Evolutionary conservation across 2,329 filamentous ascomycete species (phyloP).

Genomic region (Aspergillus quadricinctus): DNA sequence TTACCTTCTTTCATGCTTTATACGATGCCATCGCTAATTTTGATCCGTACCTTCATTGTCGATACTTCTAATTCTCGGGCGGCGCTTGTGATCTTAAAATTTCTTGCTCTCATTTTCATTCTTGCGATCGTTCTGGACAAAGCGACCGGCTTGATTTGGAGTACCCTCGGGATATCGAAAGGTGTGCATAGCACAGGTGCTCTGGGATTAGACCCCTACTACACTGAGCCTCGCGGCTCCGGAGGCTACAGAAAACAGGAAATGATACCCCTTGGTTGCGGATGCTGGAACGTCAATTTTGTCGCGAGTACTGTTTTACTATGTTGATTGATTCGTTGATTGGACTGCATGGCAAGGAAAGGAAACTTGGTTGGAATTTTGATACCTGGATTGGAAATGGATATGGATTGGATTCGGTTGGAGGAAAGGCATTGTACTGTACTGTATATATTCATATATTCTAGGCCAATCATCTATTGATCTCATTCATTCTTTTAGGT

Average conservation of each 20-base stretch:
- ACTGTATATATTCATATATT: neutral
- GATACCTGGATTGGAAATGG: neutral
- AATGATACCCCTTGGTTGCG: neutral
- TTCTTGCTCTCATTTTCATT: neutral
- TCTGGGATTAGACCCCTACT: neutral
- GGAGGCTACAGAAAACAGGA: neutral
- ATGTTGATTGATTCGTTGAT: neutral
- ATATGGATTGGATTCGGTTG: slow-evolving; percentile 1
- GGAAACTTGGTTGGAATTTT: neutral
- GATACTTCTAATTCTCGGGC: slow-evolving; percentile 8
- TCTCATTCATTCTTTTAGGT: neutral
- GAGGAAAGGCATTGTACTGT: neutral
- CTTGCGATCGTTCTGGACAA: neutral
- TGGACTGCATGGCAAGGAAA: neutral
- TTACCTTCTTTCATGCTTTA: slow-evolving; percentile 11
- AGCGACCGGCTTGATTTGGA: slow-evolving; percentile 1
- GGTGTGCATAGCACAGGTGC: neutral
- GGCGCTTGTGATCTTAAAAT: slow-evolving; percentile 5
- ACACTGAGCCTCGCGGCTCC: neutral
- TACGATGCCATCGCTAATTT: slow-evolving; percentile 11
- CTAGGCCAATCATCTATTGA: neutral
- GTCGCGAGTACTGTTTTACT: neutral
- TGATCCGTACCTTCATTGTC: slow-evolving; percentile 5
- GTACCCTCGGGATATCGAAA: neutral
- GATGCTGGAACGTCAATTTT: neutral